A percentile compares a stretch with the other conserved stretches of the same genome.
Conservation (phyloP, 768 basidiomycete genomes). For the Boletus coccyginus region DNA sequence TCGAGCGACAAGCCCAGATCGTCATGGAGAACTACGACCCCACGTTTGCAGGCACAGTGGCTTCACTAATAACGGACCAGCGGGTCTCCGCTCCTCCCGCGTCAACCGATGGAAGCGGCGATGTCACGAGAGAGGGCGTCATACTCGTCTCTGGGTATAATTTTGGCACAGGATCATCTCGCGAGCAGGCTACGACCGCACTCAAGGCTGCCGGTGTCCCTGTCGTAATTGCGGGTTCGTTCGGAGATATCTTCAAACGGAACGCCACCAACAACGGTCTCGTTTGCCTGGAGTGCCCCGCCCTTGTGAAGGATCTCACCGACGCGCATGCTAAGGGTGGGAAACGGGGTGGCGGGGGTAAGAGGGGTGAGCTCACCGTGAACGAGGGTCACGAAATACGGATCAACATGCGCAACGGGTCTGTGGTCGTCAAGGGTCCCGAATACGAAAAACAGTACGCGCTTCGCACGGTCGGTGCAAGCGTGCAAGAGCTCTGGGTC, state of each 20-base stretch:
- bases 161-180: constrained; percentile 97
- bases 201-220: constrained; percentile 92
- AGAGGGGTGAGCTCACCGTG: constrained; percentile 81
- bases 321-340: constrained; percentile 69
- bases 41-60: constrained; percentile 70
- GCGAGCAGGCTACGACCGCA: constrained; percentile 98
- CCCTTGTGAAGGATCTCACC: constrained; percentile 84
- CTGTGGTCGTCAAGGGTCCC: constrained; percentile 49
- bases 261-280: constrained; percentile 99
- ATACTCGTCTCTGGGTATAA: constrained; percentile 93
- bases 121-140: constrained; percentile 53
- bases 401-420: constrained; percentile 70
- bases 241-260: constrained; percentile 98
- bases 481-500: constrained; percentile 97
- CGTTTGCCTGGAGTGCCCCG: constrained; percentile 91
- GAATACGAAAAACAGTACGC: constrained; percentile 55
- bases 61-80: constrained; percentile 40
- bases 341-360: constrained; percentile 73
- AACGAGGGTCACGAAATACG: constrained; percentile 62
- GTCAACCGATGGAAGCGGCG: constrained; percentile 4
- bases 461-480: constrained; percentile 79
- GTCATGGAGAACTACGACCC: constrained; percentile 99
- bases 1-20: constrained; percentile 88
- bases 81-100: constrained; percentile 17
- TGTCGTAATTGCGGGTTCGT: constrained; percentile 94